phyloP scores from a whole-genome alignment of 2,329 filamentous ascomycete species.

The Colletotrichum kahawae region DNA sequence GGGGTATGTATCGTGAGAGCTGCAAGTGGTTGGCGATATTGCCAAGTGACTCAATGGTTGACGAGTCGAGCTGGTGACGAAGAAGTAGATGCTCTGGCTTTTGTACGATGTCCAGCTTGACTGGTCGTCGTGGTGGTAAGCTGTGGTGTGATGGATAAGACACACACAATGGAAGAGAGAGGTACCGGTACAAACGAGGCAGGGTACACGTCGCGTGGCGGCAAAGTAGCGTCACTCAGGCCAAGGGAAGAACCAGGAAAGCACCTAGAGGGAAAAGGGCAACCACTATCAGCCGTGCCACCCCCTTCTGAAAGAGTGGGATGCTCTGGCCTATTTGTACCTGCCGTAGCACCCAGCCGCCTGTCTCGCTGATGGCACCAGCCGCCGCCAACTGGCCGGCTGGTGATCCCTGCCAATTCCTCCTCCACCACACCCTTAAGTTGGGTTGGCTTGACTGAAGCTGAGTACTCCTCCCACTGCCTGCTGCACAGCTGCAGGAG shows the following conservation, averaged over 20 bases:
- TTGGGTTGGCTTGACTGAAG: neutral
- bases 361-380: neutral
- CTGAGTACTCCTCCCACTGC: neutral
- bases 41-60: neutral
- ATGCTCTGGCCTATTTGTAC: slow-evolving; percentile 19
- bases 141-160: neutral
- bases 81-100: neutral
- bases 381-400: neutral
- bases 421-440: neutral
- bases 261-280: neutral
- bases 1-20: neutral
- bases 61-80: neutral
- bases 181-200: neutral
- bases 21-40: neutral
- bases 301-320: slow-evolving; percentile 18
- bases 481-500: neutral
- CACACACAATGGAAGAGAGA: neutral
- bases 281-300: slow-evolving; percentile 5
- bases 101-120: neutral
- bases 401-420: neutral
- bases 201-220: neutral
- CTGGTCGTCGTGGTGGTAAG: neutral
- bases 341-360: neutral
- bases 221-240: neutral
- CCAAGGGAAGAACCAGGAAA: neutral